phyloP scores from a whole-genome alignment of 306 rosid genomes.

The Quercus parvula region DNA sequence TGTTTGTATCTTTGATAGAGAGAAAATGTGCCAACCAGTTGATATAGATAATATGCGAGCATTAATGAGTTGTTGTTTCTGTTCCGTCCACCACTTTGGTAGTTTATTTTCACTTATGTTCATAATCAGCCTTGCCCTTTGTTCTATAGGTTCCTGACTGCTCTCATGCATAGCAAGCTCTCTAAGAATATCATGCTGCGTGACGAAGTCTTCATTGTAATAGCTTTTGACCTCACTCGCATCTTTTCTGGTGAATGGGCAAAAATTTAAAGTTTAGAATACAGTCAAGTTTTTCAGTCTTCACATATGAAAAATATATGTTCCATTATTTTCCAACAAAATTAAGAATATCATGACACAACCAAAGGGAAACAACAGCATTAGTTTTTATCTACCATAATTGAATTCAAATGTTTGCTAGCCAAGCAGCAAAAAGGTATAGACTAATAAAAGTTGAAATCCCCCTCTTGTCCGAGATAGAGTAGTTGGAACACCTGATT shows the following conservation, averaged over 20 bases:
- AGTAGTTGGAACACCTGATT: no score
- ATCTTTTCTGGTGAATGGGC: conserved; percentile 14
- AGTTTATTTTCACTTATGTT: conserved; percentile 12
- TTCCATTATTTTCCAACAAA: not conserved
- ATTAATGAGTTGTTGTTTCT: not conserved
- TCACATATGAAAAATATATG: no score
- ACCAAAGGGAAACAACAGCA: no score
- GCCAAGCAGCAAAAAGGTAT: no score
- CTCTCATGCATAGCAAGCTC: conserved; percentile 29
- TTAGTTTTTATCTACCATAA: no score
- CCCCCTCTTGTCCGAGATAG: no score
- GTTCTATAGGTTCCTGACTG: not conserved
- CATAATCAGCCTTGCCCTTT: conserved; percentile 25
- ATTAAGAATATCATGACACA: not conserved
- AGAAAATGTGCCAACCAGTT: conserved; percentile 22
- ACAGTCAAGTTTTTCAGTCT: no score
- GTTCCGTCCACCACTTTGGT: conserved; percentile 25
- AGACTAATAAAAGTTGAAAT: no score
- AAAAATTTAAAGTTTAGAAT: not conserved
- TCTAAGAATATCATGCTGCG: conserved; percentile 30
- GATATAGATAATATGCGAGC: conserved; percentile 29
- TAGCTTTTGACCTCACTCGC: conserved; percentile 3
- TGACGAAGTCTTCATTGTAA: conserved; percentile 24
- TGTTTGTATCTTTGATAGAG: not conserved
- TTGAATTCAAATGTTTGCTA: no score